Conservation (phyloP, 352 stramenopile genomes). For the Pythium insidiosum region DNA sequence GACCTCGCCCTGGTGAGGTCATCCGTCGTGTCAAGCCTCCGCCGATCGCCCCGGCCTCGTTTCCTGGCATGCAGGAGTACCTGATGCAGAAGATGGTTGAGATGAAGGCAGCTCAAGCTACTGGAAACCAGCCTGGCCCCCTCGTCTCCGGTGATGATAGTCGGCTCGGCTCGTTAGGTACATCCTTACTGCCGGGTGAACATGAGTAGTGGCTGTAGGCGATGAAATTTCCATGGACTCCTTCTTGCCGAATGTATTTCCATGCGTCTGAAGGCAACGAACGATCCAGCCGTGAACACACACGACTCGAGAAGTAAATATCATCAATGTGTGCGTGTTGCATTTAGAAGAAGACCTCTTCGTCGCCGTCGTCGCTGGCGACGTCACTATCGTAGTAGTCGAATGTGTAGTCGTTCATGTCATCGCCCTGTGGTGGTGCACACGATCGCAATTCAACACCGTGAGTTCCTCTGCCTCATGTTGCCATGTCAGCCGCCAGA, state of each 20-base stretch:
- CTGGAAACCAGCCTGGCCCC: conserved; percentile 18
- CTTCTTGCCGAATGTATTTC: too few species aligned
- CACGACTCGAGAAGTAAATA: too few species aligned
- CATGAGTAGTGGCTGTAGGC: conserved; percentile 31
- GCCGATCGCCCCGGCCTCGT: conserved; percentile 65
- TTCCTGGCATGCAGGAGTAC: conserved; percentile 74
- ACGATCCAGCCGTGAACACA: too few species aligned
- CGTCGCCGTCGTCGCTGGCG: conserved; percentile 55
- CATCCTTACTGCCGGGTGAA: conserved; percentile 39
- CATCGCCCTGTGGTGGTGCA: conserved; percentile 23
- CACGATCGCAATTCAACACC: background rate
- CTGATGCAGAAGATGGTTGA: conserved; percentile 46
- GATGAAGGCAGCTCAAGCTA: conserved; percentile 28
- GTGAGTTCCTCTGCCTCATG: too few species aligned
- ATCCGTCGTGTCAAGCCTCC: conserved; percentile 64
- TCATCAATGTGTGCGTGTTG: too few species aligned
- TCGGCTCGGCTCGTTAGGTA: conserved; percentile 29
- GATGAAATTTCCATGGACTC: too few species aligned
- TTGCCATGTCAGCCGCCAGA: too few species aligned
- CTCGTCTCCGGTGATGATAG: conserved; percentile 36
- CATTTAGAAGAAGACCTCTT: conserved; percentile 80
- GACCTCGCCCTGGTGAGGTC: conserved; percentile 63
- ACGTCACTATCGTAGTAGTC: conserved; percentile 75
- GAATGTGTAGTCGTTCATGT: conserved; percentile 80
- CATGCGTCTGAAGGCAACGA: too few species aligned